Evolutionary conservation across 1,284 basidiomycete genomes (phyloP).

Genomic region (Mycena sp.): DNA sequence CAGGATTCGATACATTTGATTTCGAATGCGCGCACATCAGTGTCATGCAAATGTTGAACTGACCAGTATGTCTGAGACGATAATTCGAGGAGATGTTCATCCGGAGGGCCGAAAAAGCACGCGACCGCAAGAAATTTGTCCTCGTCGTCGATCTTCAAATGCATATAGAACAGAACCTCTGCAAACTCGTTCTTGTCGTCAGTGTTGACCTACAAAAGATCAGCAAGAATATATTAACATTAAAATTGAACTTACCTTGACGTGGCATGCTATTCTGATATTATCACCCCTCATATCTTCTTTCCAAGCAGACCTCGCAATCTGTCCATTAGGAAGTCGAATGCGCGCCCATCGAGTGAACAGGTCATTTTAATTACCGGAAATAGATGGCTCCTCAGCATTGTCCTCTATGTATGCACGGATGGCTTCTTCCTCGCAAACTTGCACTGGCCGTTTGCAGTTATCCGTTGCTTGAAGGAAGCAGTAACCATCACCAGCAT

Average conservation of each 20-base stretch:
- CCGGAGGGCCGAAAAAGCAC: constrained; percentile 22
- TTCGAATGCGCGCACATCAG: constrained; percentile 20
- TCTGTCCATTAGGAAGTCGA: constrained; percentile 45
- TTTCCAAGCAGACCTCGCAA: constrained; percentile 40
- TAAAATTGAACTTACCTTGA: background rate
- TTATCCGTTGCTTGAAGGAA: constrained; percentile 32
- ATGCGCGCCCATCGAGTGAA: too few species aligned
- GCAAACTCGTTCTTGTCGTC: background rate
- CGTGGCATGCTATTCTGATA: constrained; percentile 33
- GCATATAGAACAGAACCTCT: background rate
- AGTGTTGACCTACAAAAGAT: background rate
- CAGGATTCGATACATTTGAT: constrained; percentile 11
- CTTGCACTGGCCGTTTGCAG: too few species aligned
- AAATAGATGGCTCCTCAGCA: background rate
- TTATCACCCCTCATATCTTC: constrained; percentile 34
- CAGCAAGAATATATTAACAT: too few species aligned
- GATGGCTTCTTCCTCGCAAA: constrained; percentile 17
- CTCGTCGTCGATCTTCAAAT: background rate
- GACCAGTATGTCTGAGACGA: too few species aligned
- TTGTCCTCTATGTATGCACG: background rate
- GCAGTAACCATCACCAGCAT: constrained; percentile 36
- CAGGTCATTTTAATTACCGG: background rate
- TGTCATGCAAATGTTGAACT: constrained; percentile 16
- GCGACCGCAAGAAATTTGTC: background rate
- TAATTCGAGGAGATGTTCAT: constrained; percentile 8